Base-by-base conservation (phyloP, 345 rosid species). In the Heritiera littoralis region DNA sequence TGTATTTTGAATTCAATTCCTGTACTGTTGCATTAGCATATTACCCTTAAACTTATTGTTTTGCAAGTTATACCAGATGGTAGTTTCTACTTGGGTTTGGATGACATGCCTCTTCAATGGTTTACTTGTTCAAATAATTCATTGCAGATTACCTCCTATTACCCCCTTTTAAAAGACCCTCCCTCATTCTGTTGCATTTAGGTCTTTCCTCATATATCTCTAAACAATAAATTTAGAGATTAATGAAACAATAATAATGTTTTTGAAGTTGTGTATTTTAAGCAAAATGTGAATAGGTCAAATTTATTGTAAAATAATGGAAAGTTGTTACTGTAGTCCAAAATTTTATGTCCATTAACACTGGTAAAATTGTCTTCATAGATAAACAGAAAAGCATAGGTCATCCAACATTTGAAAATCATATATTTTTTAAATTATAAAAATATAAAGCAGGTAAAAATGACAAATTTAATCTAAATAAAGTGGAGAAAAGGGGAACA, bases 51-150 rank as follows among this genome's bases (percentile, higher is more conserved):
- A 18, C 72, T 41, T 58, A 9, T 58, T 59, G 30, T 59, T 59
- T 59, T 66, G 72, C 51, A 41, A 66, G 30, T 67, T 67, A 9
- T 20, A 40, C 51, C 30, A 18, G 51, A 41, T 40, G 23, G 72
- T 66, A 41, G 35, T 67, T 20, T 43, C 72, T 43, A 67, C 41
- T 12, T 18, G 51, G 51, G 20, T 12, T 17, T 9, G 9, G 28
- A 66, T 41, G 14, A 18, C 9, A 3, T 9, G 41, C 14, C 32
- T 66, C 51, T n/a, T 66, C 52, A 41, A 43, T 66, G 11, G 18
- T 65, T 65, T 65, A 65, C 69, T 65, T 2, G 15, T 65, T 65
- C 69, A 38, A 65, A 6, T 65, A 65, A 65, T 65, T 65, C 69
- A 32, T 64, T 64, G 9, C 43, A 38, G 69, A 18, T 56, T 56